phyloP scores from a whole-genome alignment of 2,329 filamentous ascomycete genomes.

The Herpotrichia juniperi region DNA sequence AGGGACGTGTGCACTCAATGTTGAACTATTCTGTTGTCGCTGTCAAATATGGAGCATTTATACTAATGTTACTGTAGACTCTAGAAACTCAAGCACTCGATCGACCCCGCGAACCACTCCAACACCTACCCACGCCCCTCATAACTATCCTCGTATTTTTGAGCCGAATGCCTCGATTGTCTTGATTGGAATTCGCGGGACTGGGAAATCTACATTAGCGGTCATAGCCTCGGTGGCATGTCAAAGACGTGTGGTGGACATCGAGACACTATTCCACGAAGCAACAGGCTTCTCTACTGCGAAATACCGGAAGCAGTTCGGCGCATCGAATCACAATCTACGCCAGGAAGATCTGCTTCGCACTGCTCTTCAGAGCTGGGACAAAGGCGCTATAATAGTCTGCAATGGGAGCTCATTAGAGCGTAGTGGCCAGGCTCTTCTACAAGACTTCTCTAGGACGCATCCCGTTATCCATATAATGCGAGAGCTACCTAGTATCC shows the following conservation, averaged over 20 bases:
- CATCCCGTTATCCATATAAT: conserved; percentile 75
- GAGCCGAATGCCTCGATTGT: conserved; percentile 71
- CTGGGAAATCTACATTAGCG: conserved; percentile 77
- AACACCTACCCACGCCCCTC: not conserved
- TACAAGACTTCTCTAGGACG: conserved; percentile 66
- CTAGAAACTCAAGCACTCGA: conserved; percentile 28
- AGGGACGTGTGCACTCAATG: too few relatives aligned
- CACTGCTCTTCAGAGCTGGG: conserved; percentile 64
- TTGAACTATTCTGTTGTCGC: too few relatives aligned
- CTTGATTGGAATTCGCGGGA: conserved; percentile 73
- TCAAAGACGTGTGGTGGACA: conserved; percentile 70
- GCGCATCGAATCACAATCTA: conserved; percentile 65
- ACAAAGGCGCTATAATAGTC: conserved; percentile 69
- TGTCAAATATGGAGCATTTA: conserved; percentile 1
- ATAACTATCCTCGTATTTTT: conserved; percentile 51
- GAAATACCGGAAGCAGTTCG: conserved; percentile 68
- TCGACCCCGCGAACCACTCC: conserved; percentile 36
- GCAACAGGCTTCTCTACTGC: conserved; percentile 66
- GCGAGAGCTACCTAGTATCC: conserved; percentile 69
- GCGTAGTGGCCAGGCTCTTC: conserved; percentile 63
- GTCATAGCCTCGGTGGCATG: conserved; percentile 77
- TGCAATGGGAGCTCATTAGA: conserved; percentile 74
- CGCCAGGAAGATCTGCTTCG: conserved; percentile 68
- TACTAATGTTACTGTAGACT: conserved; percentile 14
- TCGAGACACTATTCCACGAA: conserved; percentile 71